Evolutionary conservation across 345 rosid species (phyloP).

Genomic region (Eucalyptus urophylla): DNA sequence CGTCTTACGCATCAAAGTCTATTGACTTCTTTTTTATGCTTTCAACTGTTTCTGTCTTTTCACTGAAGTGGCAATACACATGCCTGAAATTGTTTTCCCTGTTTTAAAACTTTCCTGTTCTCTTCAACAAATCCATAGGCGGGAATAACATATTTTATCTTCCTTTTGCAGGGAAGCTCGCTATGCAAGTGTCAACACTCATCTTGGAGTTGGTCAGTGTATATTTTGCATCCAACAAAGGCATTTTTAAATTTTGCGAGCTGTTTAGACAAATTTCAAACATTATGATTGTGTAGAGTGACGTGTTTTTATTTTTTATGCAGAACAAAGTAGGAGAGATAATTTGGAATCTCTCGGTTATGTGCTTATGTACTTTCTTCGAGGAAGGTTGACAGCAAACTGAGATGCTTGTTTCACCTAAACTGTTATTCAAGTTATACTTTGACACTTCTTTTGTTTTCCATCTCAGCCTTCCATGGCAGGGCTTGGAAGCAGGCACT

Average conservation of each 20-base stretch:
- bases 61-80: background rate
- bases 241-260: background rate
- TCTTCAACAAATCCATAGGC: background rate
- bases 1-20: background rate
- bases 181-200: conserved; percentile 94
- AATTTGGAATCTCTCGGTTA: conserved; percentile 98
- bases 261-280: background rate
- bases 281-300: background rate
- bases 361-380: conserved; percentile 91
- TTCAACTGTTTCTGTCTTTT: background rate
- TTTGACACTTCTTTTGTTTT: background rate
- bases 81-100: background rate
- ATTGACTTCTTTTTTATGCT: background rate
- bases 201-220: conserved; percentile 85
- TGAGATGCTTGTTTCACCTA: background rate
- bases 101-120: background rate
- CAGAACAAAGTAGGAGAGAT: conserved; percentile 99
- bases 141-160: background rate
- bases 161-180: conserved; percentile 74
- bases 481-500: conserved; percentile 87
- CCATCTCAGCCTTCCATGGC: conserved; percentile 85
- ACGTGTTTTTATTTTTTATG: background rate
- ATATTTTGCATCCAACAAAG: background rate
- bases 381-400: conserved; percentile 62
- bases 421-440: background rate